These are phyloP conservation scores for Fusarium sulawesiense DNA, from an alignment of 2,329 filamentous ascomycete genomes.

Conservation along the genomic window DNA sequence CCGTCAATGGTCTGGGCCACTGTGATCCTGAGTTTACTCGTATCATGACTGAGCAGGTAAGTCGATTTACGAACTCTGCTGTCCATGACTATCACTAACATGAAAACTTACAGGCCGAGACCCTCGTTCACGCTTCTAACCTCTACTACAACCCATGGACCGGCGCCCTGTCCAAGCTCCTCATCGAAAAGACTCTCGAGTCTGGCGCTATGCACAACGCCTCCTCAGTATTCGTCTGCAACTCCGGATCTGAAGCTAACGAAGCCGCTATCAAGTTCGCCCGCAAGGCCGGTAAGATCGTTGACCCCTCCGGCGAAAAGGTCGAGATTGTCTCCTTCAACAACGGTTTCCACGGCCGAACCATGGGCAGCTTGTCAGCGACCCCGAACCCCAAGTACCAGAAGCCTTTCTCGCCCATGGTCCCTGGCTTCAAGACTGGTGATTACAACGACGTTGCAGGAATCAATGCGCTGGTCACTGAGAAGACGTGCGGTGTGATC, in stretches of 20 bases:
- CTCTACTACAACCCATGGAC: conserved; percentile 98
- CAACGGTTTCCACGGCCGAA: conserved; percentile 94
- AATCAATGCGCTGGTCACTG: conserved; percentile 79
- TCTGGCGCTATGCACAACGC: conserved; percentile 86
- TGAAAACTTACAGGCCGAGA: conserved; percentile 64
- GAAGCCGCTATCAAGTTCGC: conserved; percentile 98
- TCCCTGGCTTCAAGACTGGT: conserved; percentile 91
- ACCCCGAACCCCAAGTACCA: conserved; percentile 99
- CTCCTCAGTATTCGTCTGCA: conserved; percentile 88
- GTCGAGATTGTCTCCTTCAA: conserved; percentile 90
- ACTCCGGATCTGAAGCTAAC: conserved; percentile 96
- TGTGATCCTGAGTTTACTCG: conserved; percentile 82
- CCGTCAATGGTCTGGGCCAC: conserved; percentile 92
- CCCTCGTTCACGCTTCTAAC: conserved; percentile 91
- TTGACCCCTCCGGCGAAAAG: conserved; percentile 79
- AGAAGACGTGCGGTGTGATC: conserved; percentile 91
- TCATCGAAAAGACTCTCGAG: conserved; percentile 83
- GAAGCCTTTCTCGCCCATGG: conserved; percentile 92
- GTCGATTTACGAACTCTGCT: neutral
- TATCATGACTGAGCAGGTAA: conserved; percentile 81
- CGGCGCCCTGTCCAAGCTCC: conserved; percentile 84
- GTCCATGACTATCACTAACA: neutral
- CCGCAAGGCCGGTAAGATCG: conserved; percentile 84
- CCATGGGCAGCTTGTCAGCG: conserved; percentile 94
- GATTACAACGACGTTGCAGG: conserved; percentile 83